Evolutionary conservation across 2,329 filamentous ascomycete genomes (phyloP).

Genomic region (Aspergillus versicolor): DNA sequence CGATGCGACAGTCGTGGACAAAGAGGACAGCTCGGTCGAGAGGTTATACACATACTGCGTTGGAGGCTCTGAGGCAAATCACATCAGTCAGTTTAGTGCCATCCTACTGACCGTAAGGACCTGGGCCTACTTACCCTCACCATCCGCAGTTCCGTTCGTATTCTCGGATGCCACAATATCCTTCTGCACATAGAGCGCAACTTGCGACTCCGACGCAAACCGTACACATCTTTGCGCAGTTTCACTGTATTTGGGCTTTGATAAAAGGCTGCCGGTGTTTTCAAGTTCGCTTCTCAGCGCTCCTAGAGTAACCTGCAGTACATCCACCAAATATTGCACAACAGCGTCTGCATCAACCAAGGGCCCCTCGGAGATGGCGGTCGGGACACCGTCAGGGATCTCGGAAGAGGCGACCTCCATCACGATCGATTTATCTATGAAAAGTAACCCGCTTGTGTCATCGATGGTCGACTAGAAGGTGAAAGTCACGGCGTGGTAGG

Average conservation of each 20-base stretch:
- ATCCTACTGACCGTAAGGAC: not conserved
- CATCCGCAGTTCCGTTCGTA: constrained; percentile 39
- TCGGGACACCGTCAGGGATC: constrained; percentile 36
- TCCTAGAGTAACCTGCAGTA: constrained; percentile 72
- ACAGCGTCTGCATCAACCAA: constrained; percentile 66
- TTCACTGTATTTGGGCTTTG: constrained; percentile 68
- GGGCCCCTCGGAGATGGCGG: constrained; percentile 27
- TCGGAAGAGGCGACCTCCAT: constrained; percentile 42
- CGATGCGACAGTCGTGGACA: constrained; percentile 77
- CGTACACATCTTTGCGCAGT: constrained; percentile 84
- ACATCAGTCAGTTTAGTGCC: not conserved
- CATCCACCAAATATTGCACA: constrained; percentile 68
- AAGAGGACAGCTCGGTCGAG: constrained; percentile 73
- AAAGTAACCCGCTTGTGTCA: constrained; percentile 26
- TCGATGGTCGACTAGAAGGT: constrained; percentile 22
- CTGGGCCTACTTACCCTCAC: constrained; percentile 40
- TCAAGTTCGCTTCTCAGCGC: constrained; percentile 77
- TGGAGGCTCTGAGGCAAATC: constrained; percentile 23
- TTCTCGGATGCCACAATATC: constrained; percentile 58
- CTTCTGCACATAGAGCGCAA: constrained; percentile 88
- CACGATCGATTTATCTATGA: constrained; percentile 23
- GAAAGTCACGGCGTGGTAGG: not conserved
- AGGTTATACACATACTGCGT: constrained; percentile 71
- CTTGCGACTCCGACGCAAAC: constrained; percentile 85
- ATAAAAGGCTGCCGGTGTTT: constrained; percentile 77